Base-by-base conservation (phyloP, 257 asterid genomes). In the Solanum clarkiae region DNA sequence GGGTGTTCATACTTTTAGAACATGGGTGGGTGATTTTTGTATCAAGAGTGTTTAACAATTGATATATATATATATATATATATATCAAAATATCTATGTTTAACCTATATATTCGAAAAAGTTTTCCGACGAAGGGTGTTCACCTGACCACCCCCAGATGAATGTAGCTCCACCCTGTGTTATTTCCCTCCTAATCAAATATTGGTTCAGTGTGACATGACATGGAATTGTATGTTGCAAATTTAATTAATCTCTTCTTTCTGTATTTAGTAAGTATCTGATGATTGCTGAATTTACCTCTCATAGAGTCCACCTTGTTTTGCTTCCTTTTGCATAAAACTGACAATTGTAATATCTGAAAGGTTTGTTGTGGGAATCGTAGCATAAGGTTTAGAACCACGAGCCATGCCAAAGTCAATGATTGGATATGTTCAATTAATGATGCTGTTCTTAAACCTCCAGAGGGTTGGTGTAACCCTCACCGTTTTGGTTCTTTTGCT, bases 401-500 rank as follows among this genome's bases (percentile, higher is more conserved):
- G 47, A 93, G 95, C 86, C 84, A 86, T 16, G 91, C 90, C 81
- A 92, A 93, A 91, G 94, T 88, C 80, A 86, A 86, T 84, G 92
- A 88, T 79, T 95, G 99, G 99, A 92, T 94, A 88, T 90, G 91
- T 77, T 92, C 95, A 86, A 93, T 95, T 81, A 95, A 94, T 86
- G 92, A 85, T 59, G 92, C 93, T 84, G 95, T 94, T 87, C 82
- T 89, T 63, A 92, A 88, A 89, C 87, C 86, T 85, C 89, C 92
- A 24, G 98, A 94, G 84, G 90, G 97, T 87, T 94, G 98, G 98
- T 91, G 94, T 88, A 91, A 91, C 88, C 88, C 97, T 88, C 98
- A 95, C 68, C 98, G 95, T 84, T 95, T 92, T 84, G 89, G 91
- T 86, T 93, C 98, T 57, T 95, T 90, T 88, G 97, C 99, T 83